Percentiles rank a stretch among this genome's conserved stretches.
These are phyloP conservation scores for Thraustotheca clavata DNA, from an alignment of 352 stramenopile species.

Conservation along the genomic window DNA sequence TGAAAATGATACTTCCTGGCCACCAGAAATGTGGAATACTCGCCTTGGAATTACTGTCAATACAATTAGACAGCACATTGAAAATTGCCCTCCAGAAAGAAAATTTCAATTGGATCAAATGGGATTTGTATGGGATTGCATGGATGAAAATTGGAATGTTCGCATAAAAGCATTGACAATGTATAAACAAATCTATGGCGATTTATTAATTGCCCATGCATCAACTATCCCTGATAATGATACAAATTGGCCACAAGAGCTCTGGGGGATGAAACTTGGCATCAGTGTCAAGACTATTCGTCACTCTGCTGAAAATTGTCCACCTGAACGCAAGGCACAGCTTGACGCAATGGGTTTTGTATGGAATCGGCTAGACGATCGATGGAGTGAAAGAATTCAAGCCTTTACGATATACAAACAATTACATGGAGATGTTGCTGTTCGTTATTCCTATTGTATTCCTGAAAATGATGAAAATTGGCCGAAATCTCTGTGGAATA, in stretches of 20 bases:
- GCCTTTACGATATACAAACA: constrained; percentile 51
- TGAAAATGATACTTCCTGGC: not conserved
- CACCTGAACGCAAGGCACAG: constrained; percentile 30
- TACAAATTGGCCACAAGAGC: constrained; percentile 38
- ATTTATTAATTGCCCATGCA: not conserved
- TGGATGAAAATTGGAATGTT: constrained; percentile 6
- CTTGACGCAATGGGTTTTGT: constrained; percentile 62
- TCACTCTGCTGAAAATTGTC: constrained; percentile 46
- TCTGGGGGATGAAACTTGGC: constrained; percentile 47
- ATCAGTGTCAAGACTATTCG: constrained; percentile 46
- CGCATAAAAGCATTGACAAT: not conserved
- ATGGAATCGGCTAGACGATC: constrained; percentile 38
- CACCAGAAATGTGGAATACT: not conserved
- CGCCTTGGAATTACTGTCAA: constrained; percentile 6
- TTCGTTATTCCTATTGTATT: not conserved
- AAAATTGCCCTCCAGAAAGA: not conserved
- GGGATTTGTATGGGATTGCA: constrained; percentile 19
- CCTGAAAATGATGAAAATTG: constrained; percentile 24
- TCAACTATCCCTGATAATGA: constrained; percentile 18
- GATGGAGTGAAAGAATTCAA: constrained; percentile 40
- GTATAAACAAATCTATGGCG: constrained; percentile 5
- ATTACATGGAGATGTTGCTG: constrained; percentile 38
- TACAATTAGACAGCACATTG: not conserved
- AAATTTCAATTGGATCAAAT: not conserved
- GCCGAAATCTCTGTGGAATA: not conserved